Conservation (phyloP, 2,329 filamentous ascomycete genomes). For the Colletotrichum sp. region DNA sequence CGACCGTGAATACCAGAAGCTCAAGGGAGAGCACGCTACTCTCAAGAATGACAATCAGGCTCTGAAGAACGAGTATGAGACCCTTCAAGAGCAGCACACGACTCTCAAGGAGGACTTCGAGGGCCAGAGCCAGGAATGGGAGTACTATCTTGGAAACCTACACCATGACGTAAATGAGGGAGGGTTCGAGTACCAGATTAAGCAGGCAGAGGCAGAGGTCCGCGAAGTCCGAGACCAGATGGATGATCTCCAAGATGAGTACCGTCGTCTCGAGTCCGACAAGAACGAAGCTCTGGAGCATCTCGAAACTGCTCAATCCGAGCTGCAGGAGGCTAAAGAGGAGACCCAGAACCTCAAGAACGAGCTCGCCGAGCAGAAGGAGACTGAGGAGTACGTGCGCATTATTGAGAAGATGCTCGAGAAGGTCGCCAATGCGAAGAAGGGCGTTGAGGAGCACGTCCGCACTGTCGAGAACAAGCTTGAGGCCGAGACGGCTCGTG, state of each 20-base stretch:
- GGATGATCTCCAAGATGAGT: not conserved
- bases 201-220: not conserved
- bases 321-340: not conserved
- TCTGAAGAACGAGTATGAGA: not conserved
- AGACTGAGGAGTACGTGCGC: not conserved
- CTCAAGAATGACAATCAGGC: not conserved
- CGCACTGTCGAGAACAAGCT: not conserved
- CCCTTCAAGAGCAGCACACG: not conserved
- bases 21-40: not conserved
- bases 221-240: not conserved
- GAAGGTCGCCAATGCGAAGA: not conserved
- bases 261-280: not conserved
- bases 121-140: not conserved
- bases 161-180: too few species aligned
- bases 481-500: slow-evolving; percentile 30
- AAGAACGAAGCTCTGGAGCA: not conserved
- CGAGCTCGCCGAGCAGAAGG: not conserved
- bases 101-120: not conserved
- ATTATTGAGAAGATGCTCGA: not conserved
- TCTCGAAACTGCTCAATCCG: not conserved
- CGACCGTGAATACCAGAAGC: not conserved
- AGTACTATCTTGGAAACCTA: not conserved
- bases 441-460: not conserved
- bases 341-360: not conserved
- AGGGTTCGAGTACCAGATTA: too few species aligned